phyloP scores from a whole-genome alignment of 805 yeast species.

The Starmerella vaccinii region DNA sequence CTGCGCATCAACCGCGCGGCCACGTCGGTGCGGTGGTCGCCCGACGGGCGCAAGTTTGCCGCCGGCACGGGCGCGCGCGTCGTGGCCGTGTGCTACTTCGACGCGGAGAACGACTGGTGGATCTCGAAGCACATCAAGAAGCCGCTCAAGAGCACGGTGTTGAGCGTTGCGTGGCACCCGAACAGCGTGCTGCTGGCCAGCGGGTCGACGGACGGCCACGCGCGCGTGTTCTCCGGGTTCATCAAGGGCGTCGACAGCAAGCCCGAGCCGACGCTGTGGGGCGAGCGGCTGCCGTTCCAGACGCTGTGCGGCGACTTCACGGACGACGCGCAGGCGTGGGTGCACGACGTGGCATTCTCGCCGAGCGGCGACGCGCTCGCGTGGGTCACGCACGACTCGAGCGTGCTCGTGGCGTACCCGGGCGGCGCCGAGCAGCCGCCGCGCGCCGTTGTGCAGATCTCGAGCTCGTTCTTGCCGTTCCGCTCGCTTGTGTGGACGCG shows the following conservation, averaged over 20 bases:
- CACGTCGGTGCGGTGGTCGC: conserved; percentile 89
- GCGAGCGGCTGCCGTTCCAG: conserved; percentile 87
- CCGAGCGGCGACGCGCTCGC: conserved; percentile 71
- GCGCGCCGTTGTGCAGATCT: conserved; percentile 44
- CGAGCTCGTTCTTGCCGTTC: conserved; percentile 70
- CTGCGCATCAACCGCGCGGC: conserved; percentile 93
- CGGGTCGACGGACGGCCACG: conserved; percentile 91
- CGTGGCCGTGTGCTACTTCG: conserved; percentile 92
- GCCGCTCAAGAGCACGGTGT: conserved; percentile 80
- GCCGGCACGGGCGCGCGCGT: conserved; percentile 93
- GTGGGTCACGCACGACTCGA: conserved; percentile 76
- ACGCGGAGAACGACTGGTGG: conserved; percentile 98
- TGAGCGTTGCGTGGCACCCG: conserved; percentile 84
- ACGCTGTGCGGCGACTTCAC: conserved; percentile 75
- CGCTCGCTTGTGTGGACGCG: conserved; percentile 59
- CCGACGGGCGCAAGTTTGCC: conserved; percentile 89
- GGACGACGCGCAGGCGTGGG: conserved; percentile 72
- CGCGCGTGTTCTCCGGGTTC: conserved; percentile 78
- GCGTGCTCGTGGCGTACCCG: conserved; percentile 72
- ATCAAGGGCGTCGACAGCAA: conserved; percentile 79
- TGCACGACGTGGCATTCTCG: conserved; percentile 80
- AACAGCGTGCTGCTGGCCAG: conserved; percentile 78
- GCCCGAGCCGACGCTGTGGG: conserved; percentile 81
- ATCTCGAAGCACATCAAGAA: conserved; percentile 93
- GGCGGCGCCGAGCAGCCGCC: conserved; percentile 58